Evolutionary conservation across 106 monocot species (phyloP), one percentile per base, ranked within the genome.

Genomic region (Acorus gramineus): DNA sequence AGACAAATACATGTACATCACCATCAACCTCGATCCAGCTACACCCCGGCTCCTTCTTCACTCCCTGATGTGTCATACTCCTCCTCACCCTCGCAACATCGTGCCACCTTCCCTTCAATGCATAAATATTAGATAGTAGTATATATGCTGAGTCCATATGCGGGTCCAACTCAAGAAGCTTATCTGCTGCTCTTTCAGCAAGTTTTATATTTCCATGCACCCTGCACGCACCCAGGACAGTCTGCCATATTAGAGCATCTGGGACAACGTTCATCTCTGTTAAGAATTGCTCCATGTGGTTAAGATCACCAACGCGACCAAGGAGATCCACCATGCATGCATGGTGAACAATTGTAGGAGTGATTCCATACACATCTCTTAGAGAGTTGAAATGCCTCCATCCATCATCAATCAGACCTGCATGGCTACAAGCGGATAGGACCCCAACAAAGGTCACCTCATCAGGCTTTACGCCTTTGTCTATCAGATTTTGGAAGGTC

Each of bases 361-460:
- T 64, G 8, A 83, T 67, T 55, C 76, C 66, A 45, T 77, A 80
- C 4, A 76, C 46, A 49, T 56, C 7, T 3, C 0, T 60, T 58
- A 82, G 49, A 4, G 62, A 69, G 8, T 76, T 53, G 61, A 81
- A 82, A 12, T 62, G 42, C 11, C 28, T 9, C 9, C 11, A 3
- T 8, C 71, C 84, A 64, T 72, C 69, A 45, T 79, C 73, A 44
- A 86, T 62, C 11, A 86, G 47, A 43, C 78, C 71, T 7, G 62
- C 59, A 76, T 70, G 75, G 50, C 85, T 76, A 60, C 85, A 82
- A 44, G 85, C 81, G 7, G 85, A 76, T 49, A 82, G 79, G 44
- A 86, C 69, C 14, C 76, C 76, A 13, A 82, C 46, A 54, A 78
- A 85, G 14, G 85, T 82, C 3, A 76, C 47, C 43, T 74, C 60